Evolutionary conservation across 768 basidiomycete species (phyloP).

Genomic region (Porphyrellus cyaneotinctus): DNA sequence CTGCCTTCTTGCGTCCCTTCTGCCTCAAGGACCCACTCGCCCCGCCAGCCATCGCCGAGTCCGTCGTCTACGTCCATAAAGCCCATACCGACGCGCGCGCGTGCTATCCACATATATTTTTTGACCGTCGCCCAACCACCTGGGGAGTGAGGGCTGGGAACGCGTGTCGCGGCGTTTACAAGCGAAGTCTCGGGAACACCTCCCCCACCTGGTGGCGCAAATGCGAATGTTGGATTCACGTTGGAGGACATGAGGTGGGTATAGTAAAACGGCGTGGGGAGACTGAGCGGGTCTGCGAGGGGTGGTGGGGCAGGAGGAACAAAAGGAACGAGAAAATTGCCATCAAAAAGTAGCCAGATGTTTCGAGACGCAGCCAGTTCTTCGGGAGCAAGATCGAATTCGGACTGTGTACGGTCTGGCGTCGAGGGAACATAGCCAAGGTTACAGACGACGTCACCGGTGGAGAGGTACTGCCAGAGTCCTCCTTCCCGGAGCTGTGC

Average conservation of each 20-base stretch:
- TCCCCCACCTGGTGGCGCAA: slow-evolving; percentile 28
- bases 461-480: slow-evolving; percentile 72
- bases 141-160: slow-evolving; percentile 59
- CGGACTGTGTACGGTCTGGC: slow-evolving; percentile 25
- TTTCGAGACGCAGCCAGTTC: slow-evolving; percentile 20
- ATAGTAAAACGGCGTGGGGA: slow-evolving; percentile 78
- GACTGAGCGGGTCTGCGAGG: slow-evolving; percentile 50
- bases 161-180: slow-evolving; percentile 32
- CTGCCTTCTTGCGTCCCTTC: slow-evolving; percentile 70
- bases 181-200: slow-evolving; percentile 49
- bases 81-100: slow-evolving; percentile 37
- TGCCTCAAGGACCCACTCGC: slow-evolving; percentile 78
- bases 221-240: slow-evolving; percentile 22
- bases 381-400: slow-evolving; percentile 17
- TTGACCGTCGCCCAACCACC: slow-evolving; percentile 56
- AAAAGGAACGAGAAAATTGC: slow-evolving; percentile 57
- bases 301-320: slow-evolving; percentile 50
- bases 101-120: slow-evolving; percentile 65
- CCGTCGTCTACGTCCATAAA: slow-evolving; percentile 35
- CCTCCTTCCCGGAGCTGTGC: slow-evolving; percentile 63
- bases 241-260: slow-evolving; percentile 52
- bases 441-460: slow-evolving; percentile 77
- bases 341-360: slow-evolving; percentile 76
- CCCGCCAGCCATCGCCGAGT: slow-evolving; percentile 66
- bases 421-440: slow-evolving; percentile 66